Conservation (phyloP, 208 protist genomes). For the Sergeia podlipaevii region DNA sequence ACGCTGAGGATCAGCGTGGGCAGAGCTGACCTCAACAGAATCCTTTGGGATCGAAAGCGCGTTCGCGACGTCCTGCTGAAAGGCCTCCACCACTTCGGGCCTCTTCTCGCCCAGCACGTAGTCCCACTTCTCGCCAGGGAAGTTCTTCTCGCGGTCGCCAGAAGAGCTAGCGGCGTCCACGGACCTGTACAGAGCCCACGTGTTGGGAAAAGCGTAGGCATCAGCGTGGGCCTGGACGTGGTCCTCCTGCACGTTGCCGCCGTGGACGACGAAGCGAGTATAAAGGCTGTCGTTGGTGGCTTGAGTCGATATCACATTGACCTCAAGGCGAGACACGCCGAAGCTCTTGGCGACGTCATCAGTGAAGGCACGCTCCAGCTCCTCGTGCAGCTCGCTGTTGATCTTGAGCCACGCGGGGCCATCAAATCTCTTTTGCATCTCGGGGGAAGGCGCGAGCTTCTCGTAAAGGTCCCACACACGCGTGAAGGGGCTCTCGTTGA, state of each 20-base stretch:
- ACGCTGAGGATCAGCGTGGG: constrained; percentile 11
- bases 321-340: constrained; percentile 21
- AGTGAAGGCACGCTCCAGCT: constrained; percentile 28
- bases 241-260: constrained; percentile 12
- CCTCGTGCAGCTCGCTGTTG: constrained; percentile 11
- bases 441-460: constrained; percentile 15
- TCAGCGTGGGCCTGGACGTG: constrained; percentile 17
- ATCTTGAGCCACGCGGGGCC: constrained; percentile 22
- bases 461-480: constrained; percentile 47
- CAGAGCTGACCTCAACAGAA: constrained; percentile 5
- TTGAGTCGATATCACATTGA: constrained; percentile 22
- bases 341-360: constrained; percentile 32
- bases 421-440: constrained; percentile 23
- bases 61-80: constrained; percentile 21
- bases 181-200: constrained; percentile 29
- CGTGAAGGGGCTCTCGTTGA: constrained; percentile 28
- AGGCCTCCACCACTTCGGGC: constrained; percentile 17
- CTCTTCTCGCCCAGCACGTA: constrained; percentile 5
- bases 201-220: constrained; percentile 21
- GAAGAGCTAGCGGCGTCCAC: not conserved
- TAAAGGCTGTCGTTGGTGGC: constrained; percentile 10
- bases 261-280: constrained; percentile 16
- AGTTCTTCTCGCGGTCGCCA: constrained; percentile 5
- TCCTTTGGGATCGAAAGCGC: constrained; percentile 15
- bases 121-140: constrained; percentile 12